phyloP scores from a whole-genome alignment of 179 eudicot genomes.

The Carnegiea gigantea region DNA sequence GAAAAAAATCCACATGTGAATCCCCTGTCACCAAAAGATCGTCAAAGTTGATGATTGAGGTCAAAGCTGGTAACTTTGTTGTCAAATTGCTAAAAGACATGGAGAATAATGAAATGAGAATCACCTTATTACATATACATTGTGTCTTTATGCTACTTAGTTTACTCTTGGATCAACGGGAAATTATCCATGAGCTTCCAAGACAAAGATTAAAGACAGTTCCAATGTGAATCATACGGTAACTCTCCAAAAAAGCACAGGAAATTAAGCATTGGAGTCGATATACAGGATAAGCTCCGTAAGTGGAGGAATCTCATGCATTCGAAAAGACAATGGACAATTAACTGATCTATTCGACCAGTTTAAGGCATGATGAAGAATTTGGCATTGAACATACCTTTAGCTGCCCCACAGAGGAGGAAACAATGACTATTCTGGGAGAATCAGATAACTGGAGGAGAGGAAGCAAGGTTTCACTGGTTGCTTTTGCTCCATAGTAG shows the following conservation, averaged over 20 bases:
- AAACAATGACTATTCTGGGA: conserved; percentile 51
- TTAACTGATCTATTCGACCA: not conserved
- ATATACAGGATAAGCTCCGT: too few relatives aligned
- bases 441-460: conserved; percentile 43
- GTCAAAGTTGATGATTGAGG: too few relatives aligned
- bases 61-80: too few relatives aligned
- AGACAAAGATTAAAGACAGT: not conserved
- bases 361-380: not conserved
- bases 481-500: conserved; percentile 40
- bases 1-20: too few relatives aligned
- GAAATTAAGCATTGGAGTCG: not conserved
- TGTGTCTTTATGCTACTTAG: too few relatives aligned
- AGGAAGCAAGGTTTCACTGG: conserved; percentile 36
- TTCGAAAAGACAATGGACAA: not conserved
- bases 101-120: too few relatives aligned
- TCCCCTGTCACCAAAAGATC: too few relatives aligned
- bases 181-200: not conserved
- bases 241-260: not conserved
- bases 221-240: not conserved
- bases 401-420: conserved; percentile 35
- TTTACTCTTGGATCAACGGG: too few relatives aligned
- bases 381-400: conserved; percentile 20
- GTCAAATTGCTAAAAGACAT: too few relatives aligned
- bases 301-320: not conserved
- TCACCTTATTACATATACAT: too few relatives aligned